A percentile compares a stretch with the other conserved stretches of the same genome.
Conservation (phyloP, 2,329 filamentous ascomycete genomes). For the Aspergillus japonicus region DNA sequence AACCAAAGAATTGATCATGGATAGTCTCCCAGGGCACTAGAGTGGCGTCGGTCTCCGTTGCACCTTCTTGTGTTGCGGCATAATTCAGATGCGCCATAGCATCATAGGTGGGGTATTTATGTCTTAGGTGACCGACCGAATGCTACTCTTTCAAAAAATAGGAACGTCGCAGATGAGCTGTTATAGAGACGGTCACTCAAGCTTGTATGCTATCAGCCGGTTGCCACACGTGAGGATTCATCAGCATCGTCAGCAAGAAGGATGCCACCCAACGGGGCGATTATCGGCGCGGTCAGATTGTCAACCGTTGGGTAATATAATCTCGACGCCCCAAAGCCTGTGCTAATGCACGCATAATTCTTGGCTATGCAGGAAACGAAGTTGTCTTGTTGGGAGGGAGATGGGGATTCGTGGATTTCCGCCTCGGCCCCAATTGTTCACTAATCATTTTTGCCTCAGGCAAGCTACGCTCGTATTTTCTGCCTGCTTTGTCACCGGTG, state of each 20-base stretch:
- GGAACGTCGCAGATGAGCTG: background rate
- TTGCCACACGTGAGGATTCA: background rate
- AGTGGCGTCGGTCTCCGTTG: conserved; percentile 6
- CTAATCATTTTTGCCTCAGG: conserved; percentile 7
- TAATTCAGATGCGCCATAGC: background rate
- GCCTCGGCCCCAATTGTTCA: conserved; percentile 15
- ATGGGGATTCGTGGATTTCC: background rate
- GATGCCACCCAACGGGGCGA: background rate
- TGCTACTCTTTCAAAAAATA: background rate
- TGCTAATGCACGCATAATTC: background rate
- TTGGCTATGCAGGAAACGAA: background rate
- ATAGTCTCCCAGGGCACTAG: conserved; percentile 13
- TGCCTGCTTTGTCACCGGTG: background rate
- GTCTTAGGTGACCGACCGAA: background rate
- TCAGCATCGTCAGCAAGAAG: background rate
- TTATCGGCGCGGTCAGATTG: background rate
- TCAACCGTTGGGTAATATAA: background rate
- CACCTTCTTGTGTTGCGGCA: background rate
- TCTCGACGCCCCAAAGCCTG: background rate
- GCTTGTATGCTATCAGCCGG: background rate
- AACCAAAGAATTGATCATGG: conserved; percentile 3
- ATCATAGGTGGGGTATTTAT: background rate
- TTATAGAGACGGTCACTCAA: background rate
- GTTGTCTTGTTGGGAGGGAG: background rate
- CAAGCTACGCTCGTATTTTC: background rate